Evolutionary conservation across 768 basidiomycete genomes (phyloP).

Genomic region (Rhodocollybia butyracea): DNA sequence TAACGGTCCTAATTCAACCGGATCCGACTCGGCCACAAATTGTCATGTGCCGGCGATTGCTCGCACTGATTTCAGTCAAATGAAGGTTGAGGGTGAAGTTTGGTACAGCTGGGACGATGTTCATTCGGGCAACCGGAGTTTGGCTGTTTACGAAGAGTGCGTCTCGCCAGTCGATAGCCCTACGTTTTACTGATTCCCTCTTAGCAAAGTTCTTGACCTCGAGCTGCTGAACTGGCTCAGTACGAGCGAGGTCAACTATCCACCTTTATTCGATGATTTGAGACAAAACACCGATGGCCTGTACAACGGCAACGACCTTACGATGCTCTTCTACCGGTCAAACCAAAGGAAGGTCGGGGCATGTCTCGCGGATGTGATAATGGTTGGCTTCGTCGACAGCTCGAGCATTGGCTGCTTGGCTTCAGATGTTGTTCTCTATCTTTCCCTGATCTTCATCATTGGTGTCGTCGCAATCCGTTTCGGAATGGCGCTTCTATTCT

Average conservation of each 20-base stretch:
- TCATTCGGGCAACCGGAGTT: conserved; percentile 59
- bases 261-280: conserved; percentile 77
- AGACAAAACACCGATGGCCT: conserved; percentile 57
- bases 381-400: conserved; percentile 92
- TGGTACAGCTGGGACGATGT: conserved; percentile 94
- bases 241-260: conserved; percentile 76
- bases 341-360: conserved; percentile 64
- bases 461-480: conserved; percentile 96
- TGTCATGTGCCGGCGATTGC: conserved; percentile 70
- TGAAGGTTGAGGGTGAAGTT: conserved; percentile 74
- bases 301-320: conserved; percentile 81
- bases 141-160: conserved; percentile 94
- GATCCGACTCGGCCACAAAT: conserved; percentile 57
- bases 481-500: conserved; percentile 93
- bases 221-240: conserved; percentile 83
- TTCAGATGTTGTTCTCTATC: conserved; percentile 89
- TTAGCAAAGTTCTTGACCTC: conserved; percentile 86
- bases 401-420: conserved; percentile 95
- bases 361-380: conserved; percentile 84
- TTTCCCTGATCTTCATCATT: conserved; percentile 95
- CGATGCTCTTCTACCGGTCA: conserved; percentile 78
- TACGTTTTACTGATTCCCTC: conserved; percentile 9
- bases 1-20: conserved; percentile 60
- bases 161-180: conserved; percentile 26
- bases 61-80: conserved; percentile 44